These are phyloP conservation scores for Leccinum subgranulosum DNA, from an alignment of 768 basidiomycete species.

Conservation along the genomic window DNA sequence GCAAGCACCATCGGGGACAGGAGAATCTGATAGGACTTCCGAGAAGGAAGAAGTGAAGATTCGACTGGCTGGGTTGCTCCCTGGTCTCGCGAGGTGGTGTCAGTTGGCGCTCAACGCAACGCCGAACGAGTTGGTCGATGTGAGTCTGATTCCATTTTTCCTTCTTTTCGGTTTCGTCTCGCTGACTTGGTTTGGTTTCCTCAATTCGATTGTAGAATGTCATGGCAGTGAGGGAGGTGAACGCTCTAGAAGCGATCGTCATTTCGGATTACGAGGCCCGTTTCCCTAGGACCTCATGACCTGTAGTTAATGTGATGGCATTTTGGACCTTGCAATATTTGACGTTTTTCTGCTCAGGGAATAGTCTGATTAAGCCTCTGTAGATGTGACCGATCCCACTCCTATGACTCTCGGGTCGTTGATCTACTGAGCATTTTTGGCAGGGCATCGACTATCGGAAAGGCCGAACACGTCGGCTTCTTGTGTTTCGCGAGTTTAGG, in stretches of 20 bases:
- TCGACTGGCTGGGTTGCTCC: constrained; percentile 75
- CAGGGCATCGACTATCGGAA: background rate
- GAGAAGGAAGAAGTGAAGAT: constrained; percentile 46
- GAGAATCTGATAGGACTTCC: constrained; percentile 7
- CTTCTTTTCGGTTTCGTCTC: background rate
- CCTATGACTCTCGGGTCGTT: background rate
- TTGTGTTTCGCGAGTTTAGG: background rate
- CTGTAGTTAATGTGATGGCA: background rate
- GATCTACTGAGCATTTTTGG: background rate
- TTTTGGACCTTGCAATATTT: background rate
- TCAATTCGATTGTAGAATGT: constrained; percentile 44
- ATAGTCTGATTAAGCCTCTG: background rate
- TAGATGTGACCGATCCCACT: background rate
- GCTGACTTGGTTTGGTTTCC: constrained; percentile 4
- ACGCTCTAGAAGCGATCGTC: constrained; percentile 68
- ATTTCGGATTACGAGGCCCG: constrained; percentile 66
- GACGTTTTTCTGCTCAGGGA: background rate
- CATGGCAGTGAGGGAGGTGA: constrained; percentile 59
- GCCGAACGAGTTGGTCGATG: constrained; percentile 83
- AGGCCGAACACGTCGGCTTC: too few species aligned
- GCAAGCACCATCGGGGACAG: constrained; percentile 6
- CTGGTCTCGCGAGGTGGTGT: constrained; percentile 78
- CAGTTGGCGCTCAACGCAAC: constrained; percentile 60
- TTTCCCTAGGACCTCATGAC: constrained; percentile 22
- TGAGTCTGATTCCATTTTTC: constrained; percentile 36